Evolutionary conservation across 441 rosid species (phyloP), one percentile per base, ranked within the genome.

Genomic region (Pelargonium australe): DNA sequence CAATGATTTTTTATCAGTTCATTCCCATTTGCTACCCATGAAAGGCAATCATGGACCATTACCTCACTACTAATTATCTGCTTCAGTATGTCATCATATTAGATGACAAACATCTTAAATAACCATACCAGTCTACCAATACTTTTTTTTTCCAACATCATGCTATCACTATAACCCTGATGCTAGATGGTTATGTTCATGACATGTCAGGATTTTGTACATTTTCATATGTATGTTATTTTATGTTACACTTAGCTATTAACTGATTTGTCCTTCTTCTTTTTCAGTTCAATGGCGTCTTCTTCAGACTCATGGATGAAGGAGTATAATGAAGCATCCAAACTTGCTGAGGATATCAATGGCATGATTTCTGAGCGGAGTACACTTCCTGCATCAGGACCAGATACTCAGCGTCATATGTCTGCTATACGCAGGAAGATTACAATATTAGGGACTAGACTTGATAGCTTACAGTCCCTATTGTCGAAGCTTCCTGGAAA

Each of bases 381-480:
- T 72, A 76, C 82, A 0, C 67, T 85, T 20, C 80, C 85, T 8
- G 53, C 83, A 8, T 75, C 96, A 0, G 98, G 96, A 16, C 95
- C 96, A 34, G 97, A 89, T 66, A 75, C 89, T 20, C 97, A 91
- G 72, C 97, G 97, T 19, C 95, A 86, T 68, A 85, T 89, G 0
- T 91, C 98, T n/a, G 86, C 91, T 19, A 87, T 86, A 41, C 79
- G 96, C 72, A 85, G 98, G 79, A 93, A 89, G 86, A 91, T 88
- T 65, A 91, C 97, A 1, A 93, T 91, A 55, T 77, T 93, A 43
- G 89, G 95, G 64, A 93, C 95, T 51, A 80, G 89, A 68, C 83
- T 93, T 49, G 97, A 93, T 72, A 83, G 90, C 75, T 73, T 91
- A 41, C 91, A 87, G 81, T 82, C 95, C 75, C 84, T 87, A 68